Conservation (phyloP, 2,329 filamentous ascomycete genomes). For the Xylaria sp. region DNA sequence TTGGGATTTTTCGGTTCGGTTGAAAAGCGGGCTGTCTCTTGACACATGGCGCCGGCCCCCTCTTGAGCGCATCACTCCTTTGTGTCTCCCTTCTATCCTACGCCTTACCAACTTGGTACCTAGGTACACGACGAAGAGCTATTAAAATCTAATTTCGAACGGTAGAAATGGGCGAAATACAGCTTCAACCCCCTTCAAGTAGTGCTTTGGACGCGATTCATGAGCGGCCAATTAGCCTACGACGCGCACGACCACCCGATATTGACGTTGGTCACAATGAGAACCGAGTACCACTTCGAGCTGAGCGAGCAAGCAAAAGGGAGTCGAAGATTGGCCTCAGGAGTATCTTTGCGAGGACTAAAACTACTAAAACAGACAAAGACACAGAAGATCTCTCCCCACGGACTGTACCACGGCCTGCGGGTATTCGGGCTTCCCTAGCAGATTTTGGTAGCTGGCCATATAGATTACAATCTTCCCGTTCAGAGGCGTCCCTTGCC, state of each 20-base stretch:
- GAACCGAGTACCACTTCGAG: slow-evolving; percentile 50
- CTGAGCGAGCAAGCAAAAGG: slow-evolving; percentile 51
- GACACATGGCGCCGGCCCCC: neutral
- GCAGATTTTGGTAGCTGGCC: slow-evolving; percentile 53
- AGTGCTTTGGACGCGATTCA: slow-evolving; percentile 41
- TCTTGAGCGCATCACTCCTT: neutral
- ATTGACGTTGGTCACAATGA: slow-evolving; percentile 43
- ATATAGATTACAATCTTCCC: slow-evolving; percentile 43
- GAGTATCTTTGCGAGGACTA: slow-evolving; percentile 57
- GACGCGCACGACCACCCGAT: slow-evolving; percentile 49
- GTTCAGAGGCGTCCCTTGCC: slow-evolving; percentile 45
- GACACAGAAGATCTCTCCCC: slow-evolving; percentile 40
- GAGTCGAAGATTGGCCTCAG: slow-evolving; percentile 60
- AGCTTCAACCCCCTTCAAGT: slow-evolving; percentile 28
- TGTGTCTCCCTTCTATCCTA: neutral
- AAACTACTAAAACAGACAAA: slow-evolving; percentile 41
- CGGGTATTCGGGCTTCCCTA: slow-evolving; percentile 52
- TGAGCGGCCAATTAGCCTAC: slow-evolving; percentile 41
- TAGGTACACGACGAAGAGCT: neutral
- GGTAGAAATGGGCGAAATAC: slow-evolving; percentile 16
- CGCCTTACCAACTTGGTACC: neutral
- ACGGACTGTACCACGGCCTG: slow-evolving; percentile 42
- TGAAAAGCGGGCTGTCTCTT: neutral
- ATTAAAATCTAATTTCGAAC: slow-evolving; percentile 11
- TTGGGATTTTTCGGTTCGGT: neutral